Evolutionary conservation across 1,284 basidiomycete genomes (phyloP).

Genomic region (Leccinum pseudoinsigne): DNA sequence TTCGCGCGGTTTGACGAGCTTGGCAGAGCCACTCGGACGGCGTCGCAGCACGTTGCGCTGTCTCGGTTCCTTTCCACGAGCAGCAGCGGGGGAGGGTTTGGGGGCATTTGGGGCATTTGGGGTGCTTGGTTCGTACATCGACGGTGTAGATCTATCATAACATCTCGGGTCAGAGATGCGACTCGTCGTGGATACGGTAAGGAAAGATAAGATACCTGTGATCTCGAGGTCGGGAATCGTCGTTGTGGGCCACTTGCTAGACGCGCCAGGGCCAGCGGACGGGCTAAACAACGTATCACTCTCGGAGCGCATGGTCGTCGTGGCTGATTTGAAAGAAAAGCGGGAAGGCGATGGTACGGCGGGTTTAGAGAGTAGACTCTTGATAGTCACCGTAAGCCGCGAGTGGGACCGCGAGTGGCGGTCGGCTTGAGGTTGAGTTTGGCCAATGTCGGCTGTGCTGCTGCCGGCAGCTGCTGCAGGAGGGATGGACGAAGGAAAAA

Average conservation of each 20-base stretch:
- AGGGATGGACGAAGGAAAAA: neutral
- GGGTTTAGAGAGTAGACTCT: conserved; percentile 28
- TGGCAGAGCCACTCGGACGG: conserved; percentile 39
- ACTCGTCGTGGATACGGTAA: conserved; percentile 5
- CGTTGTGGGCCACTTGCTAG: conserved; percentile 14
- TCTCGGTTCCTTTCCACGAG: conserved; percentile 25
- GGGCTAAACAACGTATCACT: conserved; percentile 14
- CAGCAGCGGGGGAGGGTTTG: neutral
- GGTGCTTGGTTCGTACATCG: conserved; percentile 21
- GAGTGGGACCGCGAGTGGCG: conserved; percentile 19
- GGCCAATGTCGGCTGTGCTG: neutral
- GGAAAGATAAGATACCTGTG: conserved; percentile 9
- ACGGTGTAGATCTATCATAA: conserved; percentile 18
- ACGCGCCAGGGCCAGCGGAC: conserved; percentile 7
- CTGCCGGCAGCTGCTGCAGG: neutral
- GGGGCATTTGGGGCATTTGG: conserved; percentile 3
- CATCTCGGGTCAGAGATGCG: neutral
- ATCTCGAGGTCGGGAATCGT: conserved; percentile 22
- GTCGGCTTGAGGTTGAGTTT: conserved; percentile 2
- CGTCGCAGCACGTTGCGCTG: conserved; percentile 48
- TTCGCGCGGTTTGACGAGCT: conserved; percentile 26
- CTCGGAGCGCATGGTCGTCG: conserved; percentile 6
- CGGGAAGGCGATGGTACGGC: conserved; percentile 22
- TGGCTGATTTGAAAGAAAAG: conserved; percentile 22
- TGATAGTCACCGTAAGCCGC: conserved; percentile 28